Evolutionary conservation across 257 asterid genomes (phyloP).

Genomic region (Jacaranda copaia): DNA sequence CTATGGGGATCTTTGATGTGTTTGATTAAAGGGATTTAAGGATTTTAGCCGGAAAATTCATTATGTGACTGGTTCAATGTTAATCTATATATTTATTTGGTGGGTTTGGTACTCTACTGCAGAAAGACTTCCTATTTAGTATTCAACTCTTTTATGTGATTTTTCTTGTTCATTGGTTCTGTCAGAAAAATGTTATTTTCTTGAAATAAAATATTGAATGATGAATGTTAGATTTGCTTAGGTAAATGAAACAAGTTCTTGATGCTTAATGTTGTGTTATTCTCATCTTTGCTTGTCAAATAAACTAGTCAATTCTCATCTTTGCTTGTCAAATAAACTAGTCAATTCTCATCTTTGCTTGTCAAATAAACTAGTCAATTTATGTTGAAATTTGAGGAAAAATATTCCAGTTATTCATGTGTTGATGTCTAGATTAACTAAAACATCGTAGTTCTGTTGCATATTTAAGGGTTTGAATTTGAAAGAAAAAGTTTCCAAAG

Average conservation of each 20-base stretch:
- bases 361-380: neutral
- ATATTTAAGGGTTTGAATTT: neutral
- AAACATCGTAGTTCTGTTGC: neutral
- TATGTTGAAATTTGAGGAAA: neutral
- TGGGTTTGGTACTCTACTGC: too few relatives aligned
- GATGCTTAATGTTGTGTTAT: neutral
- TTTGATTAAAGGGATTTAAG: neutral
- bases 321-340: neutral
- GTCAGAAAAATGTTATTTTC: neutral
- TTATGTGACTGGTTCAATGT: too few relatives aligned
- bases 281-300: neutral
- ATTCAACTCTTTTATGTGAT: neutral
- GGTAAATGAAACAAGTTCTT: neutral
- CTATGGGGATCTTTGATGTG: neutral
- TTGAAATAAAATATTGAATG: neutral
- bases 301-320: neutral
- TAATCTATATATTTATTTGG: too few relatives aligned
- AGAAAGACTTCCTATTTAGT: neutral
- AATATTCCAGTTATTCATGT: neutral
- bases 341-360: neutral
- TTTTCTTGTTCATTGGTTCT: neutral
- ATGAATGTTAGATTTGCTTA: neutral
- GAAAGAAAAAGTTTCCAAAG: neutral
- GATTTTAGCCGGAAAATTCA: neutral
- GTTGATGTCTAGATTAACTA: neutral